Conservation (phyloP, 140 eudicot species). For the Senecio squalidus region DNA sequence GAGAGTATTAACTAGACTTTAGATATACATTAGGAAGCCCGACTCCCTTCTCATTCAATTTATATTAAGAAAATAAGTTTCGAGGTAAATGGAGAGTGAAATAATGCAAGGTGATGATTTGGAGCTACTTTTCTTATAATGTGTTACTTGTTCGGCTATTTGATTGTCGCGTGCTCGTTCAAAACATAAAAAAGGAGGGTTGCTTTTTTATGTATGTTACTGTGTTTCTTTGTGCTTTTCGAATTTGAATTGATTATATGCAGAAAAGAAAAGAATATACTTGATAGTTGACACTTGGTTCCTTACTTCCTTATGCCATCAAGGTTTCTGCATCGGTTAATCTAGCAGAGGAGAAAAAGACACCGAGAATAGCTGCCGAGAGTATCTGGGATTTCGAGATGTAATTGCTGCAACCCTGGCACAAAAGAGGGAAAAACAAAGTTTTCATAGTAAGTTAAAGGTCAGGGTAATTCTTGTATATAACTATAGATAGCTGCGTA, state of each 20-base stretch:
- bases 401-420: constrained; percentile 19
- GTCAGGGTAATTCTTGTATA: constrained; percentile 19
- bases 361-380: constrained; percentile 47
- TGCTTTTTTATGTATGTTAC: neutral
- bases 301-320: constrained; percentile 8
- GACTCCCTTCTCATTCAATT: neutral
- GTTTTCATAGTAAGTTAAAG: constrained; percentile 15
- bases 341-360: constrained; percentile 49
- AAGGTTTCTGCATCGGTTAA: constrained; percentile 59
- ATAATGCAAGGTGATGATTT: no score
- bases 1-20: neutral
- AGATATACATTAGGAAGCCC: neutral
- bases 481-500: constrained; percentile 3
- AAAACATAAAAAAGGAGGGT: neutral
- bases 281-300: constrained; percentile 22
- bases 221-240: neutral
- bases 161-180: no score
- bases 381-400: constrained; percentile 54
- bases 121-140: neutral
- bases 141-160: no score
- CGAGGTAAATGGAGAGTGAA: no score
- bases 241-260: neutral
- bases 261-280: neutral
- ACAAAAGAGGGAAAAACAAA: neutral
- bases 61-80: neutral